Percentiles rank a stretch among this genome's conserved stretches.
Evolutionary conservation across 2,329 filamentous ascomycete species (phyloP).

Genomic region (Diaporthe batatas): DNA sequence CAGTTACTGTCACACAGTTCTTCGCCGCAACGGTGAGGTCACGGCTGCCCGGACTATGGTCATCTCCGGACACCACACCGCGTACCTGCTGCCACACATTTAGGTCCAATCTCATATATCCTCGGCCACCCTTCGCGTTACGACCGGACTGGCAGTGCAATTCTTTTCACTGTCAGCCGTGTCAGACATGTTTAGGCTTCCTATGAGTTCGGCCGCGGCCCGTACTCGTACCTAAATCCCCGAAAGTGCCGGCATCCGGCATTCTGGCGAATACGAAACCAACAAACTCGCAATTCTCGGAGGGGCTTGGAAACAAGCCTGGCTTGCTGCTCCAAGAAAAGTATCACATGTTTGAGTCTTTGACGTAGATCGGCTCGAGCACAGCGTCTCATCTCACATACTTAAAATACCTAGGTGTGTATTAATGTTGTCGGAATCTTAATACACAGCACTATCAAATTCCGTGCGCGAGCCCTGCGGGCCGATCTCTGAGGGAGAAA

Average conservation of each 20-base stretch:
- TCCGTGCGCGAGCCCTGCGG: neutral
- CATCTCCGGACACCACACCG: conserved; percentile 2
- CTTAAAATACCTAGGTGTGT: too few relatives aligned
- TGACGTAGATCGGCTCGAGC: conserved; percentile 50
- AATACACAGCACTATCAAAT: neutral
- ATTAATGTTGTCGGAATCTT: neutral
- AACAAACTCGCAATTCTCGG: conserved; percentile 60
- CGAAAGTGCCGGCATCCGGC: neutral
- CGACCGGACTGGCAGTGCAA: too few relatives aligned
- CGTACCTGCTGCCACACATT: conserved; percentile 55
- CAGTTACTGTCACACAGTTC: neutral
- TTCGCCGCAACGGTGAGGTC: neutral
- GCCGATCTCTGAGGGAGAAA: neutral
- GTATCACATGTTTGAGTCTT: conserved; percentile 70
- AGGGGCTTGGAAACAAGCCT: conserved; percentile 65
- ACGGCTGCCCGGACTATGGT: neutral
- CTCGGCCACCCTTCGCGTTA: conserved; percentile 62
- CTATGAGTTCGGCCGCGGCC: conserved; percentile 62
- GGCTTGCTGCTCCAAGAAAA: conserved; percentile 63
- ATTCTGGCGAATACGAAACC: conserved; percentile 59
- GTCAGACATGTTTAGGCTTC: conserved; percentile 52
- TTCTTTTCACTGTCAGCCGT: conserved; percentile 47
- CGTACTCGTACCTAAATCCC: conserved; percentile 53
- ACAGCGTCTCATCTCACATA: neutral
- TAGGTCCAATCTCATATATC: conserved; percentile 61